phyloP scores from a whole-genome alignment of 768 basidiomycete species.

The Lactarius hengduanensis region DNA sequence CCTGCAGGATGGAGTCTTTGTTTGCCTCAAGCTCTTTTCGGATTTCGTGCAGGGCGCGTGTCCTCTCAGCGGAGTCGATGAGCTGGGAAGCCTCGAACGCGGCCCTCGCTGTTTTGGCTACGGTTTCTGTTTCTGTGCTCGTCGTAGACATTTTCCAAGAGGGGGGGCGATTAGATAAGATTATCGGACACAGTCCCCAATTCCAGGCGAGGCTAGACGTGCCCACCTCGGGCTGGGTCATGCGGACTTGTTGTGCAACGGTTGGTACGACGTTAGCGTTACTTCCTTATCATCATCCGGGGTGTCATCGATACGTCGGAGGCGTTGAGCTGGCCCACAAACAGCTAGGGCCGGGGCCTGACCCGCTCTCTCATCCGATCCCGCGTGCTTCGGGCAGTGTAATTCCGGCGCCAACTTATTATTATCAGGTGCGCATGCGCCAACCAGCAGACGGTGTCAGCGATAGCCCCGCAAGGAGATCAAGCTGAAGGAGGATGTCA shows the following conservation, averaged over 20 bases:
- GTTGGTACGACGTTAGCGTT: too few species aligned
- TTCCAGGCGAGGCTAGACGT: background rate
- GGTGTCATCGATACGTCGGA: too few species aligned
- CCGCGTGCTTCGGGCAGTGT: too few species aligned
- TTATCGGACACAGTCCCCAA: background rate
- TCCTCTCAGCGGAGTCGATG: constrained; percentile 62
- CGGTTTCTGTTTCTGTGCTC: constrained; percentile 43
- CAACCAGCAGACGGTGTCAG: background rate
- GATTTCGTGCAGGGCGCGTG: constrained; percentile 70
- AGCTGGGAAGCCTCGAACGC: constrained; percentile 91
- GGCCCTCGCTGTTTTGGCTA: constrained; percentile 75
- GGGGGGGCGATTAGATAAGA: constrained; percentile 5
- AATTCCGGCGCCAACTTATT: too few species aligned
- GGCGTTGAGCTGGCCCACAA: too few species aligned
- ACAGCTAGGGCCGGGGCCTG: too few species aligned
- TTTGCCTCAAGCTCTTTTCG: constrained; percentile 59
- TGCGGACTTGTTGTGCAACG: too few species aligned
- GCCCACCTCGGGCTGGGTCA: background rate
- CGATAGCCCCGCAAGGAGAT: background rate
- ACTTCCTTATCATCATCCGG: too few species aligned
- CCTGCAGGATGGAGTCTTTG: constrained; percentile 69
- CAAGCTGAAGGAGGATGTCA: background rate
- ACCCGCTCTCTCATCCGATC: too few species aligned
- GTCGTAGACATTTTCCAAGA: constrained; percentile 4
- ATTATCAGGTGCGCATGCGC: too few species aligned